phyloP scores from a whole-genome alignment of 2,329 filamentous ascomycete species.

The Aaosphaeria arxii region DNA sequence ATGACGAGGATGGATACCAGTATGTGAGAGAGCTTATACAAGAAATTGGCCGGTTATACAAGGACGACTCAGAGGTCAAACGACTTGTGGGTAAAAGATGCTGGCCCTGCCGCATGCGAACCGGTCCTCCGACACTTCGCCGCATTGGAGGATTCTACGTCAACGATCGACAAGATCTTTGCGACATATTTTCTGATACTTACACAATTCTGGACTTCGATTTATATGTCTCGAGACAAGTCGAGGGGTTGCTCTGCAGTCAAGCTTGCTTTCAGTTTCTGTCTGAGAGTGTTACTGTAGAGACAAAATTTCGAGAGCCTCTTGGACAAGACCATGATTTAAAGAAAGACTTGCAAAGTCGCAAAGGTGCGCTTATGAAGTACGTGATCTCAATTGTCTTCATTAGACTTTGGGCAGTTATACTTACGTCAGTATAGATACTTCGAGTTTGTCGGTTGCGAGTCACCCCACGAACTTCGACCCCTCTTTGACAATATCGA shows the following conservation, averaged over 20 bases:
- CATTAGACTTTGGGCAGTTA: too few species aligned
- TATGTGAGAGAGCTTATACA: neutral
- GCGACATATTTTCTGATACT: neutral
- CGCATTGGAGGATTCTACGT: too few species aligned
- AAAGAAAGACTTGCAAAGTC: too few species aligned
- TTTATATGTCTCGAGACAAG: too few species aligned
- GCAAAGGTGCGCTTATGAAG: neutral
- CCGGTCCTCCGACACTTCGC: neutral
- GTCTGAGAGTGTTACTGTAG: too few species aligned
- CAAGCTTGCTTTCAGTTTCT: too few species aligned
- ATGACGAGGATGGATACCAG: too few species aligned
- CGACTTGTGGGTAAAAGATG: neutral
- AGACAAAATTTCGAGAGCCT: too few species aligned
- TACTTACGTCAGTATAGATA: neutral
- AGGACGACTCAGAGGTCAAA: neutral
- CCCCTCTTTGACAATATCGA: neutral
- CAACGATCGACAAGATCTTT: slow-evolving; percentile 5
- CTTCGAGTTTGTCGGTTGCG: neutral
- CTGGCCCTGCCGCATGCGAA: neutral
- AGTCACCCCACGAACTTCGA: neutral
- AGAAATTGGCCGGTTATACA: neutral
- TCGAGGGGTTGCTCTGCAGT: too few species aligned
- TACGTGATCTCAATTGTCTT: too few species aligned
- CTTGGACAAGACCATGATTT: too few species aligned
- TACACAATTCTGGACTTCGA: slow-evolving; percentile 5